These are phyloP conservation scores for Nymphaea colorata DNA, from an alignment of 164 flowering plant genomes.

Conservation along the genomic window DNA sequence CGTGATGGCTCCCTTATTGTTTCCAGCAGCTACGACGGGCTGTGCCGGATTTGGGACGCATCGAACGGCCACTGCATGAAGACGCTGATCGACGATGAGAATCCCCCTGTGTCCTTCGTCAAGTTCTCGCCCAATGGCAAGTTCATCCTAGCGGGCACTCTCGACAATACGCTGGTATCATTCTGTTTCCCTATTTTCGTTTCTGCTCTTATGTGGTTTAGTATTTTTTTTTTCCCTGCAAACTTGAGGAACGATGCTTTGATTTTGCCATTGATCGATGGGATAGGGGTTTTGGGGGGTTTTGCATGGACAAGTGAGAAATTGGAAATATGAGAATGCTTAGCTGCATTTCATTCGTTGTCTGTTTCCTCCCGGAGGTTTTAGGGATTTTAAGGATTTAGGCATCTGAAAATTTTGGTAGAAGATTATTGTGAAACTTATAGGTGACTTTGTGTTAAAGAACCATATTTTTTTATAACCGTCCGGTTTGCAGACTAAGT, in stretches of 20 bases:
- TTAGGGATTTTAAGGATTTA: too few species aligned
- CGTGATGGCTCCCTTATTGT: constrained; percentile 69
- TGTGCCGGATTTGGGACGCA: constrained; percentile 94
- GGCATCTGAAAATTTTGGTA: not conserved
- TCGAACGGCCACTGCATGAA: constrained; percentile 91
- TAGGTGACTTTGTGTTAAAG: not conserved
- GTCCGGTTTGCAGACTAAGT: too few species aligned
- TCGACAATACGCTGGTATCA: constrained; percentile 81
- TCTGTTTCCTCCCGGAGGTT: too few species aligned
- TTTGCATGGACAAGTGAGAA: too few species aligned
- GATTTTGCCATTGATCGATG: too few species aligned
- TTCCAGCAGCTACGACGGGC: constrained; percentile 85
- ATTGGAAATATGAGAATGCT: too few species aligned
- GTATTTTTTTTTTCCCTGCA: not conserved
- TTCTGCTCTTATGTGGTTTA: not conserved
- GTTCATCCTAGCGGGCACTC: constrained; percentile 81
- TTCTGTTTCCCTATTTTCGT: not conserved
- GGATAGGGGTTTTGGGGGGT: too few species aligned
- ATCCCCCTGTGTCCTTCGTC: constrained; percentile 84
- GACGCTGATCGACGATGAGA: constrained; percentile 95
- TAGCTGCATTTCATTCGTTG: too few species aligned
- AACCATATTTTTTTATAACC: not conserved
- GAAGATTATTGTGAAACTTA: not conserved
- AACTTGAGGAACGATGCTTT: too few species aligned
- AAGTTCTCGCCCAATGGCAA: constrained; percentile 94